Percentiles rank a stretch among this genome's conserved stretches.
phyloP scores from a whole-genome alignment of 2,329 filamentous ascomycete genomes.

The Cladophialophora yegresii region DNA sequence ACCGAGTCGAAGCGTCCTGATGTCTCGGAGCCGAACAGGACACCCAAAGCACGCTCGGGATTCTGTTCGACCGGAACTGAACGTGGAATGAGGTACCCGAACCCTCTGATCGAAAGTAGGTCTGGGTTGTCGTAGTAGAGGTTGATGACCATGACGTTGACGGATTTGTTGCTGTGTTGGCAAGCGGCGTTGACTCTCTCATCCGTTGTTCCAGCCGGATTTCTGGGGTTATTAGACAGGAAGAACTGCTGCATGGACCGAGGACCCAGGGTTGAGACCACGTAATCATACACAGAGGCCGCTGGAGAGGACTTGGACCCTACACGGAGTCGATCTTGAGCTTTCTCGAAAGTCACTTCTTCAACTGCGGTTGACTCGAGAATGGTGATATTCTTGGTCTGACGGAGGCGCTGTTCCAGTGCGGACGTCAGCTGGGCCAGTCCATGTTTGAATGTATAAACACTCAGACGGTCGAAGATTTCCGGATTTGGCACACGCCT shows the following conservation, averaged over 20 bases:
- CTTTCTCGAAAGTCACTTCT: slow-evolving; percentile 21
- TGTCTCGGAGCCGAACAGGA: slow-evolving; percentile 83
- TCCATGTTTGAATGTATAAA: slow-evolving; percentile 56
- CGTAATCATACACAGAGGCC: slow-evolving; percentile 34
- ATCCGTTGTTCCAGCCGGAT: neutral
- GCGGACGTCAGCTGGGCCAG: slow-evolving; percentile 62
- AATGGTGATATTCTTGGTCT: slow-evolving; percentile 63
- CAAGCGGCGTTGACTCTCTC: slow-evolving; percentile 36
- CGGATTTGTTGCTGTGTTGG: slow-evolving; percentile 49
- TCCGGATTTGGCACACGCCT: slow-evolving; percentile 1
- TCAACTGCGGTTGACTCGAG: slow-evolving; percentile 47
- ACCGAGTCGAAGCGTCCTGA: slow-evolving; percentile 37
- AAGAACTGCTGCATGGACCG: slow-evolving; percentile 21
- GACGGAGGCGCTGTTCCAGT: slow-evolving; percentile 55
- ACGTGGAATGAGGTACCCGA: slow-evolving; percentile 88
- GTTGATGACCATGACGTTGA: slow-evolving; percentile 90
- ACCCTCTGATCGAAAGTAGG: slow-evolving; percentile 66
- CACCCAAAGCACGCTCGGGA: slow-evolving; percentile 80
- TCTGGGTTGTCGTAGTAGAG: slow-evolving; percentile 72
- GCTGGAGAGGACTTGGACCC: neutral
- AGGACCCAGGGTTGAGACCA: slow-evolving; percentile 38
- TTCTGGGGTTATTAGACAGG: slow-evolving; percentile 24
- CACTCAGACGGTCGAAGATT: slow-evolving; percentile 39
- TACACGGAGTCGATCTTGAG: slow-evolving; percentile 35
- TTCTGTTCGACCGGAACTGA: slow-evolving; percentile 71